Conservation (phyloP, 2,329 filamentous ascomycete genomes). For the Pyricularia sp. region DNA sequence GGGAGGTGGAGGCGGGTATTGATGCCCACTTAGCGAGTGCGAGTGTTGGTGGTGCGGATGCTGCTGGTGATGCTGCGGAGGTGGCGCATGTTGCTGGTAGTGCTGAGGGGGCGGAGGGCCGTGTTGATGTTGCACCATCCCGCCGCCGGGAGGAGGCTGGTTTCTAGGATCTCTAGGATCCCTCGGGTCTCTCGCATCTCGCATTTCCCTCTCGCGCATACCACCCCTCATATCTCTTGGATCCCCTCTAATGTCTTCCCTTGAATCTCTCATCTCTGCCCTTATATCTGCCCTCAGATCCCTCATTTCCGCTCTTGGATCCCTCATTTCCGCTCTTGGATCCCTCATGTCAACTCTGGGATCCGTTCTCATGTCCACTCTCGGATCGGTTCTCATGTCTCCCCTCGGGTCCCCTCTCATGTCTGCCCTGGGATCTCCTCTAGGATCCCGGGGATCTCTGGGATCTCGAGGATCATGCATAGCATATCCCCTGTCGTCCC, state of each 20-base stretch:
- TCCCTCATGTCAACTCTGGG: too few relatives aligned
- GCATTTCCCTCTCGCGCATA: not conserved
- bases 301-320: not conserved
- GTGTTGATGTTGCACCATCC: constrained; percentile 11
- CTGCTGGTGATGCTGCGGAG: constrained; percentile 8
- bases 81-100: constrained; percentile 9
- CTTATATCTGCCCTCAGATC: not conserved
- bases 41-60: constrained; percentile 19
- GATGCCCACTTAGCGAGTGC: constrained; percentile 16
- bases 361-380: too few relatives aligned
- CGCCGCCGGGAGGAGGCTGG: not conserved
- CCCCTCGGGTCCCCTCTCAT: too few relatives aligned
- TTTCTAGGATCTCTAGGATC: not conserved
- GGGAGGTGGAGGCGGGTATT: constrained; percentile 12
- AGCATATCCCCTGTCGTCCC: constrained; percentile 9
- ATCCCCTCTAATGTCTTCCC: not conserved
- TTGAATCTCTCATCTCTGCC: not conserved
- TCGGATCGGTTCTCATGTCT: too few relatives aligned
- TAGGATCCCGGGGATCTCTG: not conserved
- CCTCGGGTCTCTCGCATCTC: not conserved
- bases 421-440: not conserved
- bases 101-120: constrained; percentile 10
- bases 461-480: not conserved
- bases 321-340: not conserved
- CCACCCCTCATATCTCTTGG: not conserved